Base-by-base conservation (phyloP, 75 land plant genomes). In the Isoetes taiwanensis region DNA sequence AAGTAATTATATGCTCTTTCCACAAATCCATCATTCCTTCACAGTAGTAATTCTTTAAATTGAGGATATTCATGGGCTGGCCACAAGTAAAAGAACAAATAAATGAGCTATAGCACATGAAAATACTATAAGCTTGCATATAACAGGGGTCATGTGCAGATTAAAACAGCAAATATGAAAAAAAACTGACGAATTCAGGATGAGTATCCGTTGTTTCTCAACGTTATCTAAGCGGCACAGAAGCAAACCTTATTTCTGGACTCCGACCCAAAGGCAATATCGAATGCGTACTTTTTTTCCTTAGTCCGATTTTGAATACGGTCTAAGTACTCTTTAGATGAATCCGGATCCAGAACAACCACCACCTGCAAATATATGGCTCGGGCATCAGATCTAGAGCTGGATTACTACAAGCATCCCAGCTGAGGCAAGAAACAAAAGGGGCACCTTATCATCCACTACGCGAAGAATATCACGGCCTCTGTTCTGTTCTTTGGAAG, bases 291-390 rank as follows among this genome's bases (percentile, higher is more conserved):
- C 59, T 69, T 74, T 46, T 71, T 81, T 60, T 84, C 86, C 57
- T 85, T 84, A 10, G 76, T 81, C 52, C 95, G 67, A 65, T 85
- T 78, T 42, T 85, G 93, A 6, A 83, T 69, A 21, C 78, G 78
- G 25, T 86, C 93, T 21, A 86, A 71, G 43, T 86, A 86, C 37
- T 84, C 81, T 63, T 84, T 86, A 1, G 74, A 72, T 28, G 72
- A 23, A 57, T 88, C 95, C 54, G 95, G 85, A 57, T 84, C 90
- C 63, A 81, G 61, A 14, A 88, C 80, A 39, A 79, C 54, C 54
- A 88, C 78, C 61, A 74, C 73, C 95, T 88, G 62, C 37, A 63
- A 61, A 40, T 30, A 14, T 14, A 33, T 25, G 34, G 9, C 16
- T 10, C 16, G 26, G 35, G 23, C 29, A 24, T 25, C 42, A 28